Evolutionary conservation across 805 yeast genomes (phyloP), one percentile per base, ranked within the genome.

Genomic region (Vanderwaltozyma verrucispora): DNA sequence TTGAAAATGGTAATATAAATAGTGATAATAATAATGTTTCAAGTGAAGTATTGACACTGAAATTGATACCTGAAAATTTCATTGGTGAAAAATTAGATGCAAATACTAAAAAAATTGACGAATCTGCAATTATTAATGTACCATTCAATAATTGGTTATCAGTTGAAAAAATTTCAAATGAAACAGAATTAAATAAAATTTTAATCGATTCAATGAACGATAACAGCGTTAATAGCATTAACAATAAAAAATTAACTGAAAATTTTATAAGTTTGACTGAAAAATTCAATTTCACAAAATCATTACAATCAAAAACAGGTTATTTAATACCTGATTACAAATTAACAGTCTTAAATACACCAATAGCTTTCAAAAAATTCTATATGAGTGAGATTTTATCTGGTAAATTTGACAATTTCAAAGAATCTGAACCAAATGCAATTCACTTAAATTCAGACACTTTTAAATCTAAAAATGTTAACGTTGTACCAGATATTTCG

Each of bases 361-460:
- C 62, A 11, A 15, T 36, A 6, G 48, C 49, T 3, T 54, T 62
- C 30, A 51, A 49, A 17, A 35, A 46, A 4, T 62, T 53, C 38
- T 60, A 48, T 21, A 9, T 21, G 9, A 9, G 9, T 7, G 53
- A 56, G 32, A 46, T 61, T 25, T 38, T 62, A 11, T 50, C 58
- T 15, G 65, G 67, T 18, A 55, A 49, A 36, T 41, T 50, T 11
- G 45, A 42, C 7, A 62, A 63, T 52, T 69, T 63, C 45, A 73
- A 72, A 48, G 87, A 80, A 52, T 71, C 77, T 53, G 73, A 77
- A 50, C 87, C 92, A n/a, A 73, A 80, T 49, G 89, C 85, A 21
- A 73, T 84, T 39, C 75, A 77, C 43, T 65, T 84, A 47, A 64
- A 74, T 40, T 56, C 64, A 7, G 66, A 64, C 21, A 77, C 73